Evolutionary conservation across 139 green algal genomes (phyloP), one percentile per base, ranked within the genome.

Genomic region (Micractinium conductrix): DNA sequence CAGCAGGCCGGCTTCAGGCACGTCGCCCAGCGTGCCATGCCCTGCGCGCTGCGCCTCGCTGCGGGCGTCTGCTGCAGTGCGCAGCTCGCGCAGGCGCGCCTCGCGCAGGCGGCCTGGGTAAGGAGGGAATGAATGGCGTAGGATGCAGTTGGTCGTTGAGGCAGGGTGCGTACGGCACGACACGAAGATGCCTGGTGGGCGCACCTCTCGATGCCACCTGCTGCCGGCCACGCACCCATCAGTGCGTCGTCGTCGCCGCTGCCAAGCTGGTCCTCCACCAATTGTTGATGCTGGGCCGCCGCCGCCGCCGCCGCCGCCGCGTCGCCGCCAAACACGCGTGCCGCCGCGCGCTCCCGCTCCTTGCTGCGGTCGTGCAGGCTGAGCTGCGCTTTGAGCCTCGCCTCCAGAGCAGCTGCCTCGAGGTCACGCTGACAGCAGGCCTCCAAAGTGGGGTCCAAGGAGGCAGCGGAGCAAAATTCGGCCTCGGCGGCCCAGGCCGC

Each of bases 391-490:
- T 86, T 89, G 16, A 84, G 17, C 35, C 80, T 43, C 55, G 73
- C 83, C 28, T 68, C 79, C 37, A 78, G 2, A 4, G 63, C 60
- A 28, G 70, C 60, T 43, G 70, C 40, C 71, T 89, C 73, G 7
- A 85, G 53, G 38, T 89, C 86, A 16, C 80, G 35, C 45, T 71
- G 60, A 38, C 86, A 89, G 73, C 86, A 89, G 9, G 60, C 67
- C n/a, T 78, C 80, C 8, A 89, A 55, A 14, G 85, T 85, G 24
- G 85, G 85, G 58, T 89, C 85, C 35, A n/a, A 42, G 16, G 91
- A 89, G 42, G 91, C 60, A 45, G 78, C 40, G 58, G 81, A 75
- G 35, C 94, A 87, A 9, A 83, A 71, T 35, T 84, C 44, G 0
- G 90, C 90, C 79, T 96, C 90, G 28, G 86, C 44, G 4, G 50